Evolutionary conservation across 192 early-diverging fungal genomes (phyloP).

Genomic region (Pilobolus umbonatus): DNA sequence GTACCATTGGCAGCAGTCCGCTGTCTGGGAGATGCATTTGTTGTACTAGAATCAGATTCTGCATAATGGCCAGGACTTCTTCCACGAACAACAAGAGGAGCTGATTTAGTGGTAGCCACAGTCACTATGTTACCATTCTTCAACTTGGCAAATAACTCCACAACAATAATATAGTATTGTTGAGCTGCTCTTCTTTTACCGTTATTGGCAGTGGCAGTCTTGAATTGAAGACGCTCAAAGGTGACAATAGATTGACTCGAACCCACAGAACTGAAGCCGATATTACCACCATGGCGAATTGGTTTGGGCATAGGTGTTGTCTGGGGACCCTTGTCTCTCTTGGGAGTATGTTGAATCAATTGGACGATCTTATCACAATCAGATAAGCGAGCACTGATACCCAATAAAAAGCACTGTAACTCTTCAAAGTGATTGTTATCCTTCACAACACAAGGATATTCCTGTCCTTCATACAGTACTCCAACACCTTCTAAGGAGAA

Average conservation of each 20-base stretch:
- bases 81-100: slow-evolving; percentile 79
- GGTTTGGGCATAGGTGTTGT: slow-evolving; percentile 46
- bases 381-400: slow-evolving; percentile 53
- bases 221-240: slow-evolving; percentile 95
- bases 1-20: not conserved
- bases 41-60: slow-evolving; percentile 36
- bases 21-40: not conserved
- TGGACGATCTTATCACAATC: slow-evolving; percentile 55
- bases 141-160: slow-evolving; percentile 69
- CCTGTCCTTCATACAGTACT: slow-evolving; percentile 33
- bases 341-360: slow-evolving; percentile 73
- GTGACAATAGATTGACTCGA: slow-evolving; percentile 49
- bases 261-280: slow-evolving; percentile 25
- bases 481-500: slow-evolving; percentile 38
- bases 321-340: slow-evolving; percentile 82
- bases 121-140: slow-evolving; percentile 43
- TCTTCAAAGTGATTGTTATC: slow-evolving; percentile 36
- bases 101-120: slow-evolving; percentile 68
- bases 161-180: slow-evolving; percentile 77
- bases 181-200: slow-evolving; percentile 83
- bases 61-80: slow-evolving; percentile 87
- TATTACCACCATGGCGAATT: slow-evolving; percentile 38
- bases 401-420: slow-evolving; percentile 59
- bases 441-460: slow-evolving; percentile 55
- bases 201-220: slow-evolving; percentile 89